A percentile compares a stretch with the other conserved stretches of the same genome.
Evolutionary conservation across 176 grass and related monocot genomes (phyloP).

Genomic region (Eleusine coracana): DNA sequence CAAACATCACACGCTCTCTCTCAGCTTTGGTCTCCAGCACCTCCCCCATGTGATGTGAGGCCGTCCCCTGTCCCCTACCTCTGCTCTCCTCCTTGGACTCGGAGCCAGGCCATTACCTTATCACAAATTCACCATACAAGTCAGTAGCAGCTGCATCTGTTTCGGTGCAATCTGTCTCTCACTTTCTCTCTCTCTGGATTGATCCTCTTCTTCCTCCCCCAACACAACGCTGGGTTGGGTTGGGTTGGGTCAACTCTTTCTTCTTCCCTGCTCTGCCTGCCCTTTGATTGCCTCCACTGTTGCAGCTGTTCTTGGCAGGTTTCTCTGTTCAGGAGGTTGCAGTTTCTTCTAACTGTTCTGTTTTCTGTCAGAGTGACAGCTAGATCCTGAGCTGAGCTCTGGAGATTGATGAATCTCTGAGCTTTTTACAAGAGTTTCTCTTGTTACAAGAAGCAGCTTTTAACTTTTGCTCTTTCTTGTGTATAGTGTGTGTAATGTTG

Average conservation of each 20-base stretch:
- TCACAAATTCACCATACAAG: conserved; percentile 36
- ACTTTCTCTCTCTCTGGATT: not conserved
- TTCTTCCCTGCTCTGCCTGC: conserved; percentile 18
- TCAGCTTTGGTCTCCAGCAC: conserved; percentile 13
- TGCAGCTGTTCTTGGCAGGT: conserved; percentile 39
- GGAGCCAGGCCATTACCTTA: conserved; percentile 36
- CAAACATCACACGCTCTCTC: not conserved
- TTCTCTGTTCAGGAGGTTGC: conserved; percentile 26
- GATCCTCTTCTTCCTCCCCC: not conserved
- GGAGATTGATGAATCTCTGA: conserved; percentile 17
- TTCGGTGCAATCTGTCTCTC: conserved; percentile 27
- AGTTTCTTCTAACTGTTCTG: conserved; percentile 8
- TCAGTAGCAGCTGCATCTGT: conserved; percentile 42
- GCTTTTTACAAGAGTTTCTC: not conserved
- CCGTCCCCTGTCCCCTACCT: not conserved
- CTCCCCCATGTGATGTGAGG: conserved; percentile 55
- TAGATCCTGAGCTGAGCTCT: conserved; percentile 7
- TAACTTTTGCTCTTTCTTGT: conserved; percentile 1
- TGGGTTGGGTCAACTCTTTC: conserved; percentile 26
- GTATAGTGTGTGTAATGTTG: conserved; percentile 26
- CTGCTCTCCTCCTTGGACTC: conserved; percentile 29
- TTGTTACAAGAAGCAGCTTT: not conserved
- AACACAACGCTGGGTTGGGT: not conserved
- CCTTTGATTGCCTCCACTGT: conserved; percentile 48
- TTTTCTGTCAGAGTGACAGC: not conserved